Evolutionary conservation across 1,284 basidiomycete genomes (phyloP).

Genomic region (Cutaneotrichosporon cyanovorans): DNA sequence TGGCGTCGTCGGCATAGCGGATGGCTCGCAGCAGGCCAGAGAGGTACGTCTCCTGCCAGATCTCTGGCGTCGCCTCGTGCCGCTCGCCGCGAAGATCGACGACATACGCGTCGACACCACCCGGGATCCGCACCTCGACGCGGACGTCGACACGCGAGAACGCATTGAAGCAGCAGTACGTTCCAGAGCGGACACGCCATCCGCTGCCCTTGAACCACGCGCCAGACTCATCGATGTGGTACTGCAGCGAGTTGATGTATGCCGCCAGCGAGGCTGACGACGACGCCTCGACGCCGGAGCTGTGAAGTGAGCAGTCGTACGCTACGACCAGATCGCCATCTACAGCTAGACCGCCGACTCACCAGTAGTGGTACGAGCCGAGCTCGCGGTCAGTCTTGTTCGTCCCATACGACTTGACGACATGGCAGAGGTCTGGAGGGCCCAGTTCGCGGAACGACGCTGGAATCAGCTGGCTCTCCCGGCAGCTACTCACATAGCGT

Average conservation of each 20-base stretch:
- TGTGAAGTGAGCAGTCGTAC: conserved; percentile 17
- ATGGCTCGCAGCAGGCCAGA: conserved; percentile 87
- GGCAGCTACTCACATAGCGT: conserved; percentile 61
- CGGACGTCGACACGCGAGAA: conserved; percentile 94
- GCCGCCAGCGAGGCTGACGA: conserved; percentile 95
- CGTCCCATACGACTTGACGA: conserved; percentile 77
- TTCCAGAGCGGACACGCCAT: conserved; percentile 93
- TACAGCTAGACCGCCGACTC: neutral
- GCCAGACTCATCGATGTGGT: conserved; percentile 81
- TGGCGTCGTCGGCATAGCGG: conserved; percentile 90
- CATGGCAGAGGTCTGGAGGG: conserved; percentile 92
- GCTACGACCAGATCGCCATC: too few species aligned
- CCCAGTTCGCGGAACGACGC: conserved; percentile 93
- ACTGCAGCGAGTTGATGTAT: conserved; percentile 95
- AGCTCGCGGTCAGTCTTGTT: conserved; percentile 76
- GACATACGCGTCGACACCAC: conserved; percentile 89
- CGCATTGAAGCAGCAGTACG: conserved; percentile 97
- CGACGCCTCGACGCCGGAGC: conserved; percentile 94
- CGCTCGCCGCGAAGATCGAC: conserved; percentile 90
- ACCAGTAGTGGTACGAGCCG: conserved; percentile 81
- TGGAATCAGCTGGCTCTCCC: conserved; percentile 34
- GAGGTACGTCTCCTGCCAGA: conserved; percentile 97
- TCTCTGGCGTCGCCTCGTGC: conserved; percentile 85
- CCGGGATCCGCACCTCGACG: conserved; percentile 97
- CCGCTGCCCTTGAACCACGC: conserved; percentile 83